Evolutionary conservation across 2,329 filamentous ascomycete species (phyloP).

Genomic region (Herpomyces periplanetae): DNA sequence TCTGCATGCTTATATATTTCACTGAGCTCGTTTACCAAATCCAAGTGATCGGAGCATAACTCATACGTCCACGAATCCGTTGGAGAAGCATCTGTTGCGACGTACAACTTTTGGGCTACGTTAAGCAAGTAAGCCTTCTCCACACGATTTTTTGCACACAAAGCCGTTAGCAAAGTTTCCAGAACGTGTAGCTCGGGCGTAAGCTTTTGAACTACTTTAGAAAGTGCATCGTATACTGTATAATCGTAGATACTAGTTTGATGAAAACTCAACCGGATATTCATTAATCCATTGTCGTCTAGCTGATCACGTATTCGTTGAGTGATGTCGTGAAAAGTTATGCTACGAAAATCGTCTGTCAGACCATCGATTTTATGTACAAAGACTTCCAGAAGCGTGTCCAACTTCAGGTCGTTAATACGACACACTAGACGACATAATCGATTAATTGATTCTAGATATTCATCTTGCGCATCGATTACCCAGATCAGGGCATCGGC

Average conservation of each 20-base stretch:
- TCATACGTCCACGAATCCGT: constrained; percentile 88
- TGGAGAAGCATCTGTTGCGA: constrained; percentile 68
- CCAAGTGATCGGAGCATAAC: constrained; percentile 92
- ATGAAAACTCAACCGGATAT: constrained; percentile 72
- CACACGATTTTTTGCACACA: constrained; percentile 71
- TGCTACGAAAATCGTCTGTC: constrained; percentile 75
- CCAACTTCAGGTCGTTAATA: constrained; percentile 51
- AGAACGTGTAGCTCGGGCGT: constrained; percentile 72
- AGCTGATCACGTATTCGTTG: constrained; percentile 88
- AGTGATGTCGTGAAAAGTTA: constrained; percentile 82
- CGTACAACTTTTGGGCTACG: constrained; percentile 90
- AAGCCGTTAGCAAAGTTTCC: constrained; percentile 66
- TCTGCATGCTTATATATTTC: constrained; percentile 24
- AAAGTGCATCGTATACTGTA: constrained; percentile 89
- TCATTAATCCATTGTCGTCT: constrained; percentile 64
- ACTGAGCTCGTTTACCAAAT: constrained; percentile 84
- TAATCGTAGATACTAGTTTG: constrained; percentile 95
- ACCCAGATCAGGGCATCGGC: constrained; percentile 91
- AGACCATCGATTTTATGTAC: constrained; percentile 97
- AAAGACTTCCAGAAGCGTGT: constrained; percentile 90
- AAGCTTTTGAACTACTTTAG: constrained; percentile 88
- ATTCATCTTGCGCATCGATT: constrained; percentile 91
- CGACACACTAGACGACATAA: constrained; percentile 64
- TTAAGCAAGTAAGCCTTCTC: constrained; percentile 97
- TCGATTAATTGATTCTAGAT: constrained; percentile 52